phyloP scores from a whole-genome alignment of 2,329 filamentous ascomycete genomes.

The Monosporascus sp. region DNA sequence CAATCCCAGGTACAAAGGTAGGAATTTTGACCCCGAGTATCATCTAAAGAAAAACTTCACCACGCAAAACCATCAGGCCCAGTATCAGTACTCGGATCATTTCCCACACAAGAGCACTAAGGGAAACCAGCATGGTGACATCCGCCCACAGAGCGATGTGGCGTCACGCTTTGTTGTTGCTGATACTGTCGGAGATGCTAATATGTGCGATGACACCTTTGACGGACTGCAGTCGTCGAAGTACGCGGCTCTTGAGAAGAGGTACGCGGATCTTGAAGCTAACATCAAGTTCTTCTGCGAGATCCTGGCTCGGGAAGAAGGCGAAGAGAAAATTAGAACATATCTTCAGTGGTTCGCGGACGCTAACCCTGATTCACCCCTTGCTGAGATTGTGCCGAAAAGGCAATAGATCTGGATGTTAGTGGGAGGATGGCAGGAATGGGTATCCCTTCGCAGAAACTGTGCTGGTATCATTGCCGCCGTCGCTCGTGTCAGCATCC shows the following conservation, averaged over 20 bases:
- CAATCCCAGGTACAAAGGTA: background rate
- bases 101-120: too few relatives aligned
- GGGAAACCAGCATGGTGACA: too few relatives aligned
- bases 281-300: background rate
- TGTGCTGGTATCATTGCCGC: constrained; percentile 4
- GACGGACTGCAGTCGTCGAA: too few relatives aligned
- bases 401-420: too few relatives aligned
- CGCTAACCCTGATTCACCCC: background rate
- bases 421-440: too few relatives aligned
- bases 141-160: too few relatives aligned
- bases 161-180: too few relatives aligned
- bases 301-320: background rate
- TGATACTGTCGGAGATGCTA: too few relatives aligned
- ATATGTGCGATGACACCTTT: too few relatives aligned
- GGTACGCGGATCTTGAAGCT: background rate
- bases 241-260: background rate
- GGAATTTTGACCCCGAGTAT: background rate
- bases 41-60: background rate
- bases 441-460: constrained; percentile 23
- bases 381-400: background rate
- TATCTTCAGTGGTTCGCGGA: background rate
- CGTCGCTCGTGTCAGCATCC: constrained; percentile 30
- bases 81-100: too few relatives aligned
- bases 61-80: background rate
- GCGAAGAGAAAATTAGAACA: background rate